These are phyloP conservation scores for Microbotryum saponariae DNA, from an alignment of 1,284 basidiomycete genomes.

Conservation along the genomic window DNA sequence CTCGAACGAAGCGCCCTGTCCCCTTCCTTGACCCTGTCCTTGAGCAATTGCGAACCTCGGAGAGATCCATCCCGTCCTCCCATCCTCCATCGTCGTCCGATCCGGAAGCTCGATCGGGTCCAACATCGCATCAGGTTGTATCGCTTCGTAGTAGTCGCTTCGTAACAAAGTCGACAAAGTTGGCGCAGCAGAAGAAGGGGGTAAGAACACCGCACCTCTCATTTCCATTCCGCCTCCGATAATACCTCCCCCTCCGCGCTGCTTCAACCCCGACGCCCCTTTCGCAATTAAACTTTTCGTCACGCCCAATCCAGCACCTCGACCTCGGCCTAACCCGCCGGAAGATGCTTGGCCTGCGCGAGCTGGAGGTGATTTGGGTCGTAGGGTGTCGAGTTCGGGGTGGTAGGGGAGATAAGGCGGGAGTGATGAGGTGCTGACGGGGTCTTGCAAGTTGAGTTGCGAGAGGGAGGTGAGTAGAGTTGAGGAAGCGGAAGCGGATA, in stretches of 20 bases:
- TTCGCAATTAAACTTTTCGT: constrained; percentile 26
- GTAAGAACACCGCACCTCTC: constrained; percentile 11
- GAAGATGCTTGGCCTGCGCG: constrained; percentile 27
- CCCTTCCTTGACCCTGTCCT: constrained; percentile 8
- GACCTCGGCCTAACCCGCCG: constrained; percentile 38
- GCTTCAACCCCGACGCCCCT: constrained; percentile 15
- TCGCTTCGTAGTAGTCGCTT: neutral
- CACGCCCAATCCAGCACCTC: constrained; percentile 35
- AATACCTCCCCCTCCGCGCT: constrained; percentile 5
- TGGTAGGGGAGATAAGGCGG: constrained; percentile 15
- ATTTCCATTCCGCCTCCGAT: constrained; percentile 13
- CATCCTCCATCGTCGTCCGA: too few species aligned
- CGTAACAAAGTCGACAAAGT: too few species aligned
- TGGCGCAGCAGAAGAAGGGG: constrained; percentile 8
- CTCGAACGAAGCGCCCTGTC: constrained; percentile 21
- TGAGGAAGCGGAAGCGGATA: constrained; percentile 46
- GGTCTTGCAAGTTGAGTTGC: constrained; percentile 15
- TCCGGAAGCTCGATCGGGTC: neutral
- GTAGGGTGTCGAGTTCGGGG: constrained; percentile 67
- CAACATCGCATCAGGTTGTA: constrained; percentile 2
- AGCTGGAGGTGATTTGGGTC: constrained; percentile 72
- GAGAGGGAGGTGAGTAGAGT: constrained; percentile 36
- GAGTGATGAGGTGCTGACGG: constrained; percentile 30
- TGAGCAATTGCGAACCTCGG: constrained; percentile 1
- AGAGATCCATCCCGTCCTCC: too few species aligned